These are phyloP conservation scores for Rhizophora apiculata DNA, from an alignment of 345 rosid species.

Conservation along the genomic window DNA sequence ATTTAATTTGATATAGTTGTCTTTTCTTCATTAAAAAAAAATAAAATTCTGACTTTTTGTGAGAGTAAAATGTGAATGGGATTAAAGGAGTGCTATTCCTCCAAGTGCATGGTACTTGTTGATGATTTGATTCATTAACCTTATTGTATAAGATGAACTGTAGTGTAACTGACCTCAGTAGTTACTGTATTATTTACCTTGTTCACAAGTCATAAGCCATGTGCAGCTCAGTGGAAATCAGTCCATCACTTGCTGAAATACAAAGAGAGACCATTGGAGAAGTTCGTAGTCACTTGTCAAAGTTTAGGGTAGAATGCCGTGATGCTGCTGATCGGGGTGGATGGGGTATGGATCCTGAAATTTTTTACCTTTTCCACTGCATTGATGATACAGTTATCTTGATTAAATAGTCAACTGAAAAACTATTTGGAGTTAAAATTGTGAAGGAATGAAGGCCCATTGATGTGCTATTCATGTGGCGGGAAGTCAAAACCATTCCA, in stretches of 20 bases:
- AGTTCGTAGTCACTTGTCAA: constrained; percentile 72
- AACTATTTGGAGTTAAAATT: background rate
- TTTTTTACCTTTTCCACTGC: background rate
- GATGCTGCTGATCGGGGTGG: constrained; percentile 87
- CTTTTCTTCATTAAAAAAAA: no score
- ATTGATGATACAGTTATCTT: background rate
- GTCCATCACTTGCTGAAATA: constrained; percentile 79
- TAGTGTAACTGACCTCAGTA: background rate
- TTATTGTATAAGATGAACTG: background rate
- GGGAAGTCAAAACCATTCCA: background rate
- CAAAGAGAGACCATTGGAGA: constrained; percentile 87
- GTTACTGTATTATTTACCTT: background rate
- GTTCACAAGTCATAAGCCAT: constrained; percentile 8
- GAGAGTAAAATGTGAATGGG: background rate
- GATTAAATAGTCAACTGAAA: background rate
- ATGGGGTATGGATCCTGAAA: constrained; percentile 60
- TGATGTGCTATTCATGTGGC: background rate
- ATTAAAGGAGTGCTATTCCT: background rate
- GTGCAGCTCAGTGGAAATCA: constrained; percentile 92
- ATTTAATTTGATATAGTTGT: no score
- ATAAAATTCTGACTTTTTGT: background rate
- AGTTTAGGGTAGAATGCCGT: constrained; percentile 79
- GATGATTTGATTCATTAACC: background rate
- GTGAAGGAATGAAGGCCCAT: background rate
- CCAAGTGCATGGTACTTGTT: background rate